Base-by-base conservation (phyloP, 371 early-diverging fungal species). In the Cokeromyces recurvatus region DNA sequence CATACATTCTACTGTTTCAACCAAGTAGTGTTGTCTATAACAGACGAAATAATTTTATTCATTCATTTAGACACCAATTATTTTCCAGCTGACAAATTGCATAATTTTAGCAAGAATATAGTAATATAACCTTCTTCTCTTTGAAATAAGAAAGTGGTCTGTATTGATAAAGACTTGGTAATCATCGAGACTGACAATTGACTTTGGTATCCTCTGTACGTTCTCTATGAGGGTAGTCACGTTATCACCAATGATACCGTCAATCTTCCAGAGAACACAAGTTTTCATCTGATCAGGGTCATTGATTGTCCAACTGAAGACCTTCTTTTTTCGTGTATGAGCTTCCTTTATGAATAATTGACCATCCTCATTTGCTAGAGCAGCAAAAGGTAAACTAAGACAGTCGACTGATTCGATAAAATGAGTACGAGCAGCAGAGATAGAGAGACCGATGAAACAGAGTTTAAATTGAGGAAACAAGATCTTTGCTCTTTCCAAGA, bases 281-380 rank as follows among this genome's bases (percentile, higher is more conserved):
- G 65, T 64, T 24, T 72, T 73, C 48, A 77, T 74, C 38, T 77
- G 74, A 2, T 57, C 43, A 4, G 62, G 54, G 31, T 74, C 67
- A 38, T 84, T 78, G 51, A 84, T 76, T 0, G 82, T 84, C 85
- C 85, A 84, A 12, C 68, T 66, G 39, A 72, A 53, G 7, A 84
- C 64, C 3, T 53, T 53, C 46, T 84, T 79, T 9, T 74, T 65
- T 0, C 51, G 54, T 7, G 50, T 55, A 22, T 79, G 82, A 32
- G 68, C 78, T 25, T 78, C 74, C 20, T 66, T 57, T 16, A 84
- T 68, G 34, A 81, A 69, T 3, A 45, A 42, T 44, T 74, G 72
- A 10, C 78, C 85, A 15, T 76, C 72, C 1, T 48, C 38, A 8
- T 64, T 71, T 2, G 60, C 62, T 1, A 82, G 52, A 0, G 74